Evolutionary conservation across 306 rosid genomes (phyloP), one percentile per base, ranked within the genome.

Genomic region (Citrullus amarus): DNA sequence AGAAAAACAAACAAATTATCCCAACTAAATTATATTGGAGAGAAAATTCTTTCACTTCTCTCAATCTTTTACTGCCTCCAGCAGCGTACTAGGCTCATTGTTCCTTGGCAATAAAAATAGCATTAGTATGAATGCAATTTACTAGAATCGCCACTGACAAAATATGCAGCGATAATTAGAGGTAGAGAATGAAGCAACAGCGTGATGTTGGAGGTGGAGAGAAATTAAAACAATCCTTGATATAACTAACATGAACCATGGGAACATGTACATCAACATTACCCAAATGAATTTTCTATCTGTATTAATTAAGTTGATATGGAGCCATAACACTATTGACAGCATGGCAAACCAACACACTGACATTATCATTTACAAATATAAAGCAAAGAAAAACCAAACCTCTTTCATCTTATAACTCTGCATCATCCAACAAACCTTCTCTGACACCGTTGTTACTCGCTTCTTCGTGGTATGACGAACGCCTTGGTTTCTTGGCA

Each of bases 401-500:
- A 34, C 2, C 36, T 57, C 48, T 73, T 72, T 32, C 38, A 51
- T 51, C 46, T 60, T 50, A 39, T 44, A 16, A 60, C 46, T 54
- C 56, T 13, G 74, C 44, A 25, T 25, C 78, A 43, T 46, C 46
- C 9, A 28, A 17, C 6, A 56, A 56, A 59, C 81, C 60, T 76
- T 77, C 30, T 17, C 18, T 5, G 8, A 62, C 28, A 28, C 41
- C 65, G n/a, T 53, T 57, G 22, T 54, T 36, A 25, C 62, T 77
- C 50, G 61, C 81, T 68, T 62, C 81, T 73, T 85, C 80, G 15
- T 5, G 43, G 46, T 81, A 2, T 2, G 53, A 65, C 5, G 84
- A 78, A 61, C 76, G 81, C 72, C 87, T 83, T 74, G 78, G 80
- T 82, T 81, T 87, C 84, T 93, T 91, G 4, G 90, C 86, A 78